These are phyloP conservation scores for Ambrosiella cleistominuta DNA, from an alignment of 2,329 filamentous ascomycete genomes.

Conservation along the genomic window DNA sequence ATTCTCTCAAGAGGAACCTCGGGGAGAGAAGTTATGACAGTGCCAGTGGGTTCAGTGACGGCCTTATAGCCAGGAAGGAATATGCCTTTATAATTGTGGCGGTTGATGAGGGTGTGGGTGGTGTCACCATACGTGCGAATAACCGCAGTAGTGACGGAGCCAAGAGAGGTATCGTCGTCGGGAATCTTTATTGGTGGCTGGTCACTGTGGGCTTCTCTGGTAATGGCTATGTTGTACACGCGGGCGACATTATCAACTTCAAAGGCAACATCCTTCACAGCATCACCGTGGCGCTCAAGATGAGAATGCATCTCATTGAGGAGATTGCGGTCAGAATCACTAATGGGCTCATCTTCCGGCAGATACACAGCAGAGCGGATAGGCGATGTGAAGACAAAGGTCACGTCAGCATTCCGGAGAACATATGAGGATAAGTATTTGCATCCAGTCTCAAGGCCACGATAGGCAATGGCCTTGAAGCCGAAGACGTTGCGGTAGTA, in stretches of 20 bases:
- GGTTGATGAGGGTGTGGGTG: conserved; percentile 76
- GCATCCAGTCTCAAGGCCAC: conserved; percentile 73
- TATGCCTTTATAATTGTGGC: conserved; percentile 47
- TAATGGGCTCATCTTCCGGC: conserved; percentile 41
- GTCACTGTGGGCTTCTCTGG: conserved; percentile 38
- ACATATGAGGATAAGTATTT: conserved; percentile 71
- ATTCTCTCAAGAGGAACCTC: conserved; percentile 53
- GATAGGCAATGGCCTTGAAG: conserved; percentile 67
- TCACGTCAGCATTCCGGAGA: conserved; percentile 55
- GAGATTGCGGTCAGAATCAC: conserved; percentile 43
- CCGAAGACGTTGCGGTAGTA: conserved; percentile 82
- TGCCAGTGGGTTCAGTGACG: conserved; percentile 25
- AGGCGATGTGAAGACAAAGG: conserved; percentile 72
- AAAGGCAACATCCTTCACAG: conserved; percentile 87
- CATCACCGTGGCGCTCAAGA: conserved; percentile 76
- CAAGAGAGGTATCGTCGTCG: conserved; percentile 38
- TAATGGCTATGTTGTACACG: conserved; percentile 59
- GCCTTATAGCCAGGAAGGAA: conserved; percentile 73
- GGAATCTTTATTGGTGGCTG: conserved; percentile 35
- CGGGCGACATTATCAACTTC: conserved; percentile 78
- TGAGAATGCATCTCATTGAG: conserved; percentile 65
- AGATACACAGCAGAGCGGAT: conserved; percentile 43
- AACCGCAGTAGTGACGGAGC: conserved; percentile 54
- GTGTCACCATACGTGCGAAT: conserved; percentile 92
- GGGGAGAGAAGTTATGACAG: conserved; percentile 31